phyloP scores from a whole-genome alignment of 345 rosid genomes.

The Linum usitatissimum region DNA sequence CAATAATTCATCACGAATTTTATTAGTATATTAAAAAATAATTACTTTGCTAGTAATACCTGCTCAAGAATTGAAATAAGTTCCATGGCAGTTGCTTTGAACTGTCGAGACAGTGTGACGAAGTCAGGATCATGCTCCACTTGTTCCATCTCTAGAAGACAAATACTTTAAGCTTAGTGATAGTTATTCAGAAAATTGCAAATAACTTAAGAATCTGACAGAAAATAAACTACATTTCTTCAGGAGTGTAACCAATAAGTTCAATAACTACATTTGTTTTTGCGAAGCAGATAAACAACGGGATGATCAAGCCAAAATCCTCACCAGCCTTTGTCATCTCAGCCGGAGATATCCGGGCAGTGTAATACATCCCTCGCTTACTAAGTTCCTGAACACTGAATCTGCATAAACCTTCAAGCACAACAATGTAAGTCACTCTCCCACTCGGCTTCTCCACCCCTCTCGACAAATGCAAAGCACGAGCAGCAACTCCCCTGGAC shows the following conservation, averaged over 20 bases:
- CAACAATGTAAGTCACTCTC: constrained; percentile 92
- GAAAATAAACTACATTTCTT: not conserved
- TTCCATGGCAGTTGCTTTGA: constrained; percentile 92
- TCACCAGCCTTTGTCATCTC: constrained; percentile 86
- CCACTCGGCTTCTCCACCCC: constrained; percentile 99
- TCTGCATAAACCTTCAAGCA: constrained; percentile 94
- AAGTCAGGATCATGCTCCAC: constrained; percentile 93
- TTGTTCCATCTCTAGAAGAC: constrained; percentile 68
- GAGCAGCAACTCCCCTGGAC: constrained; percentile 93
- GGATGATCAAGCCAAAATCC: constrained; percentile 13
- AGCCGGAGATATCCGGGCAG: constrained; percentile 76
- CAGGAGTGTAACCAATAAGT: no score
- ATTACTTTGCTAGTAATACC: constrained; percentile 26
- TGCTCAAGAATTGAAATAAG: constrained; percentile 96
- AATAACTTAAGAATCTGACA: not conserved
- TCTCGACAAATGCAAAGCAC: constrained; percentile 91
- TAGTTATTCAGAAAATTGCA: not conserved
- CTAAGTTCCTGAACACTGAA: constrained; percentile 90
- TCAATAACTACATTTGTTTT: no score
- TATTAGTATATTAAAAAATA: no score
- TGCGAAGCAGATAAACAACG: no score
- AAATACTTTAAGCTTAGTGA: constrained; percentile 12
- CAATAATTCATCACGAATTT: no score
- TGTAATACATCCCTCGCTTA: constrained; percentile 78
- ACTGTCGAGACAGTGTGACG: constrained; percentile 71